Evolutionary conservation across 768 basidiomycete genomes (phyloP), one percentile per base, ranked within the genome.

Genomic region (Russula brevipes): DNA sequence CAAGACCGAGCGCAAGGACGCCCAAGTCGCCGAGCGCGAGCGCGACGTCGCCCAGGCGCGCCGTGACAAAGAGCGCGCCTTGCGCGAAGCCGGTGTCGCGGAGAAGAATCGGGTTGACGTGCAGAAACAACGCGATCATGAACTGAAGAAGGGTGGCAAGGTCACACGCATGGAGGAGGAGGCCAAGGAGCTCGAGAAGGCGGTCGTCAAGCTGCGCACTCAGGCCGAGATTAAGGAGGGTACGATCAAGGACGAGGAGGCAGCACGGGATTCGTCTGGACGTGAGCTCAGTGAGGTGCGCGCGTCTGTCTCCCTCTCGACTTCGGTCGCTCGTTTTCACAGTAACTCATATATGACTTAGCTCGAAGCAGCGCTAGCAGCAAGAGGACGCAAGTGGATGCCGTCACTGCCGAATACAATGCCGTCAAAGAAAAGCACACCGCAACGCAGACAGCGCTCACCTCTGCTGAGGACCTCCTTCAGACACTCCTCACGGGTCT

Each of bases 401-500:
- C 78, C 24, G 75, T 89, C 33, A 77, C 80, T 5, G 74, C 77
- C 2, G 74, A 81, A 0, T 89, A 87, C 73, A 78, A 79, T 57
- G 76, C 76, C 9, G 77, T 91, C 61, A 92, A 93, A 70, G 81
- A 87, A 6, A 81, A 83, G 54, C 86, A 95, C 70, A 82, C 81
- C 49, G 72, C 78, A 0, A 79, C 85, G 2, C 80, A 85, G 60
- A 76, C 80, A 5, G 81, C 85, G 35, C 81, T 96, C 9, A 72
- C 81, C 14, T 88, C 84, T 19, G 82, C 87, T 16, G 95, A 98
- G 73, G 92, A 94, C 69, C 87, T 98, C n/a, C 81, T 98, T 0
- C 96, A 98, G 73, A 92, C 93, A 0, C 85, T 98, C 19, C 80
- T 96, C 52, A 98, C 96, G 0, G 97, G 97, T 49, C 84, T 98